Percentiles rank a stretch among this genome's conserved stretches.
Conservation (phyloP, 1,284 basidiomycete species). For the Cryptococcus maquisensis region DNA sequence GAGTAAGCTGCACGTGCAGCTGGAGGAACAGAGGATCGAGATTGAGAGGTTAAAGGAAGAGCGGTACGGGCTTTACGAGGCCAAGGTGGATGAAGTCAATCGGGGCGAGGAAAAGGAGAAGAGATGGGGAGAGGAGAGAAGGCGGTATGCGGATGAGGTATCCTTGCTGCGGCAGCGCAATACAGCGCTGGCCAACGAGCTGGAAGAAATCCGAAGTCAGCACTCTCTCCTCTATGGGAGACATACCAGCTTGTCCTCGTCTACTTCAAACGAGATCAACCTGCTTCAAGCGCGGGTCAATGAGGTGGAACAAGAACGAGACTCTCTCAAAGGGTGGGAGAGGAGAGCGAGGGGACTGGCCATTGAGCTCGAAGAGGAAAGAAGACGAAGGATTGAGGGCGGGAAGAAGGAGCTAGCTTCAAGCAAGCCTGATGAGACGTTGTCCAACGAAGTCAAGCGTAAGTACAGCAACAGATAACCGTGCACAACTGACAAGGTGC, state of each 20-base stretch:
- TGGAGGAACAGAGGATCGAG: constrained; percentile 27
- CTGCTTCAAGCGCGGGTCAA: constrained; percentile 23
- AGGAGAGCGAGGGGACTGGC: constrained; percentile 33
- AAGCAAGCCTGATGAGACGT: background rate
- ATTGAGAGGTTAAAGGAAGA: constrained; percentile 27
- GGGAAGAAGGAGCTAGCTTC: constrained; percentile 23
- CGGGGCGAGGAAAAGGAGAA: constrained; percentile 23
- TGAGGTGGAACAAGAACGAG: constrained; percentile 30
- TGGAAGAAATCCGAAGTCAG: constrained; percentile 16
- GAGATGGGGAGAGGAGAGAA: constrained; percentile 31
- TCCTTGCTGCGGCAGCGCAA: constrained; percentile 5
- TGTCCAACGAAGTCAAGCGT: constrained; percentile 40
- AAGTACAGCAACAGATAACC: constrained; percentile 11
- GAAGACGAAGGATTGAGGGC: constrained; percentile 16
- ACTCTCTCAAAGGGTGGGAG: constrained; percentile 31
- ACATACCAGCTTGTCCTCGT: constrained; percentile 11
- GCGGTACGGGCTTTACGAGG: constrained; percentile 24
- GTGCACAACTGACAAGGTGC: background rate
- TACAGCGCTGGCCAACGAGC: constrained; percentile 3
- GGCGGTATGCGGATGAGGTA: constrained; percentile 19
- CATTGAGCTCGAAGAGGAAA: constrained; percentile 42
- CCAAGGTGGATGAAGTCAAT: constrained; percentile 21
- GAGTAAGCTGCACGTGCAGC: constrained; percentile 11
- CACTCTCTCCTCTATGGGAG: constrained; percentile 16
- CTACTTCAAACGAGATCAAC: constrained; percentile 20